These are phyloP conservation scores for Torulaspora maleeae DNA, from an alignment of 805 yeast genomes.

Conservation along the genomic window DNA sequence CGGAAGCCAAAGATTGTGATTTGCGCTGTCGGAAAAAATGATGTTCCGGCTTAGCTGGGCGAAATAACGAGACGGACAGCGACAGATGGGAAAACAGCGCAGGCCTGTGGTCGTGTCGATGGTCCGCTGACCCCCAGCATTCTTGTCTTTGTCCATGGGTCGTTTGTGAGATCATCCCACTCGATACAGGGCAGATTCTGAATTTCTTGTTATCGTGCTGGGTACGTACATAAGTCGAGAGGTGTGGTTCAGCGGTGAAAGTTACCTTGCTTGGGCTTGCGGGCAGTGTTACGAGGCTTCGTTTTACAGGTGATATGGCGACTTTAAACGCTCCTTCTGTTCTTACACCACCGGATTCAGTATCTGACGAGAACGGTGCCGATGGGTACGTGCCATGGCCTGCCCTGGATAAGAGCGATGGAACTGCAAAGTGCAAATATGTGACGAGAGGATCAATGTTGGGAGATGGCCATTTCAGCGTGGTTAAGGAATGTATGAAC, in stretches of 20 bases:
- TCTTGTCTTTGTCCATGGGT: constrained; percentile 1
- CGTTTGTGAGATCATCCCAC: constrained; percentile 4
- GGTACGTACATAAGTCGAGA: background rate
- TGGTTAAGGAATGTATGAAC: constrained; percentile 48
- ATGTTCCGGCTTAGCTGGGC: background rate
- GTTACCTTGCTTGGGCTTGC: no score
- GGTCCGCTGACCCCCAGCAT: constrained; percentile 3
- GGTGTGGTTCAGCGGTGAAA: no score
- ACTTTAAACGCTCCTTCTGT: background rate
- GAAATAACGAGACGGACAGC: background rate
- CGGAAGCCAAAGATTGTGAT: background rate
- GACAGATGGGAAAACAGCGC: background rate
- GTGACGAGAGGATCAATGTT: constrained; percentile 28
- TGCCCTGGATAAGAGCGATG: constrained; percentile 6
- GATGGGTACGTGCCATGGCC: constrained; percentile 17
- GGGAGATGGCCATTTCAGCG: constrained; percentile 48
- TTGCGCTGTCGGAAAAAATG: constrained; percentile 1
- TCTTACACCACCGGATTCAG: background rate
- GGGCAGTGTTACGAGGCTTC: no score
- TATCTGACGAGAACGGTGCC: background rate
- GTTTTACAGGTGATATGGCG: no score
- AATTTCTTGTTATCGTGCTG: background rate
- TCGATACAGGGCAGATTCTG: background rate
- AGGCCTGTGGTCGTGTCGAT: background rate
- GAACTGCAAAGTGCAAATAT: constrained; percentile 29